Base-by-base conservation (phyloP, 1,284 basidiomycete species). In the Trametes sp. region DNA sequence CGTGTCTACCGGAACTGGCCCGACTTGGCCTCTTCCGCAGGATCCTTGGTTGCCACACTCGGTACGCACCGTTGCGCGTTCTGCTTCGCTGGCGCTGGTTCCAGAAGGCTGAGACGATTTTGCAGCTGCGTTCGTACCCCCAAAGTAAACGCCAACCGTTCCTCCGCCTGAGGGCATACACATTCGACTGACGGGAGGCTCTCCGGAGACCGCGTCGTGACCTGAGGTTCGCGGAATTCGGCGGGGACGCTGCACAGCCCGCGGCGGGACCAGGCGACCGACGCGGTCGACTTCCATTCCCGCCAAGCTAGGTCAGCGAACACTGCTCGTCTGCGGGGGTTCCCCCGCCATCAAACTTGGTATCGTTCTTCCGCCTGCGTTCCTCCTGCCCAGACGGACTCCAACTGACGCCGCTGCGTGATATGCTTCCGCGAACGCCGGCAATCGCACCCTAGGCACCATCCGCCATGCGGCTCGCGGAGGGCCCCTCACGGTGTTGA, bases 201-300 rank as follows among this genome's bases (percentile, higher is more conserved):
- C n/a, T 46, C 42, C 50, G 31, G 42, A 33, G n/a, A 24, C 42
- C 24, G 23, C 23, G 13, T n/a, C 44, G 44, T 21, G 26, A 35
- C 2, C 14, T 23, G 31, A 16, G 54, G 29, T 33, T 45, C 54
- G 54, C 36, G 51, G 24, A 28, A 11, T 26, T 56, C 44, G 54
- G 33, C 10, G 23, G 6, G 29, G 54, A 36, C 21, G 44, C n/a
- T 24, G 44, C 44, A 35, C 21, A 35, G 44, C 51, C 52, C 38
- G 33, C 44, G 21, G 46, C 44, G 16, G 44, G n/a, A 57, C 45
- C n/a, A 54, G 24, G 53, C 49, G 38, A 54, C 56, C 46, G 54
- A 57, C 31, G 57, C 50, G 33, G 54, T 54, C 44, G 29, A 19
- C 61, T 65, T 65, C 58, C 64, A 62, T 62, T 60, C 41, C 38